Conservation (phyloP, 768 basidiomycete genomes). For the Russula sp. region DNA sequence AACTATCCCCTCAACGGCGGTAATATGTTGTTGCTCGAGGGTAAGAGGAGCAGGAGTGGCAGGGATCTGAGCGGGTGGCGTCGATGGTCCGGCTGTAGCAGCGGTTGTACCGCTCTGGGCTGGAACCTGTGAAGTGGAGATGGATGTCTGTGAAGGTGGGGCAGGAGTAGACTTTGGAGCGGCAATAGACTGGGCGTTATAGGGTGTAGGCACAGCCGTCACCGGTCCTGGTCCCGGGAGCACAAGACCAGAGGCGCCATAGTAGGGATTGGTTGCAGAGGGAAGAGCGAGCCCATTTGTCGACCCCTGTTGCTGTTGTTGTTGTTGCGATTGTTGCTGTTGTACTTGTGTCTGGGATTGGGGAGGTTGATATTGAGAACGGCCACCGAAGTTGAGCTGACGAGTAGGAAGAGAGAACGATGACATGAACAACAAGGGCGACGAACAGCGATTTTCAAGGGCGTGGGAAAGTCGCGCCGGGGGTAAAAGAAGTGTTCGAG, state of each 20-base stretch:
- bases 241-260: slow-evolving; percentile 41
- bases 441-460: slow-evolving; percentile 15
- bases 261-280: slow-evolving; percentile 36
- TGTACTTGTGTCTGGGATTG: slow-evolving; percentile 39
- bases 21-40: slow-evolving; percentile 91
- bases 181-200: slow-evolving; percentile 27
- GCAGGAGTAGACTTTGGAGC: slow-evolving; percentile 30
- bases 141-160: slow-evolving; percentile 22
- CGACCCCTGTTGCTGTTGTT: slow-evolving; percentile 33
- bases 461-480: slow-evolving; percentile 25
- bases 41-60: slow-evolving; percentile 70
- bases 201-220: slow-evolving; percentile 37
- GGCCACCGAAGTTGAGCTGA: slow-evolving; percentile 71
- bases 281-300: slow-evolving; percentile 56
- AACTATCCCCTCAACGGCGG: slow-evolving; percentile 95
- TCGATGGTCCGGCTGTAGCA: slow-evolving; percentile 53
- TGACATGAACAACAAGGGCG: slow-evolving; percentile 34
- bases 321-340: slow-evolving; percentile 41
- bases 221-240: slow-evolving; percentile 51
- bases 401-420: slow-evolving; percentile 66
- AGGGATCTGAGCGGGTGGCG: slow-evolving; percentile 47
- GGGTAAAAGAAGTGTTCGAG: slow-evolving; percentile 3
- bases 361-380: slow-evolving; percentile 40
- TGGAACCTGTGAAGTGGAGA: slow-evolving; percentile 26
- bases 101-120: slow-evolving; percentile 28